Evolutionary conservation across 2,329 filamentous ascomycete species (phyloP).

Genomic region (Colletotrichum eremochloae): DNA sequence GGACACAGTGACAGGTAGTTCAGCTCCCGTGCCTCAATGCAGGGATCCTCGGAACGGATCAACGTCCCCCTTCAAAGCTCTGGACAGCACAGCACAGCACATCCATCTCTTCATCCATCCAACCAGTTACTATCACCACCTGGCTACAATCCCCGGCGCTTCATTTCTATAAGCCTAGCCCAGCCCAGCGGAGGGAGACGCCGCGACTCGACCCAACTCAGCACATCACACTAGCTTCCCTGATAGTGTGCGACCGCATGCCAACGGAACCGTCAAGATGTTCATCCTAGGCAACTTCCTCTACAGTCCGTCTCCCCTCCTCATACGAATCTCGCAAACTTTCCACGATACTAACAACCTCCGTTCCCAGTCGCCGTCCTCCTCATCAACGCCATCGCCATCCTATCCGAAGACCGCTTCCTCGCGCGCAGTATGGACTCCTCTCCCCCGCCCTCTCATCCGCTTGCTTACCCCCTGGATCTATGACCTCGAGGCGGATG

Average conservation of each 20-base stretch:
- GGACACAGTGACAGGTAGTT: conserved; percentile 21
- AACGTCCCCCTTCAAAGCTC: conserved; percentile 27
- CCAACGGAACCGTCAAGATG: conserved; percentile 59
- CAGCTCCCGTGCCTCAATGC: background rate
- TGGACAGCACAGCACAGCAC: conserved; percentile 32
- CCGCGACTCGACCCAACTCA: conserved; percentile 9
- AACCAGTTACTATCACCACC: conserved; percentile 24
- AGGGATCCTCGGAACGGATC: conserved; percentile 36
- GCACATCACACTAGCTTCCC: background rate
- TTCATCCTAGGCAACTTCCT: conserved; percentile 79
- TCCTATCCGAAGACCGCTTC: conserved; percentile 95
- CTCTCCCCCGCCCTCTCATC: background rate
- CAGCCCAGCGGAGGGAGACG: background rate
- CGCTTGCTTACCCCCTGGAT: background rate
- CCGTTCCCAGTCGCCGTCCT: conserved; percentile 76
- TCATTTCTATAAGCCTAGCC: background rate
- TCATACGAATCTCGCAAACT: background rate
- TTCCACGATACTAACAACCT: conserved; percentile 17
- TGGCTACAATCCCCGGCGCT: conserved; percentile 10
- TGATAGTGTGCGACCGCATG: background rate
- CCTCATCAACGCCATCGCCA: conserved; percentile 91
- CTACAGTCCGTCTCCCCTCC: conserved; percentile 61
- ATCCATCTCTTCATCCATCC: background rate
- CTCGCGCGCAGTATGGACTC: conserved; percentile 72
- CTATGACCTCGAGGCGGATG: background rate